phyloP scores from a whole-genome alignment of 352 stramenopile species.

The Thraustochytrium sp. region DNA sequence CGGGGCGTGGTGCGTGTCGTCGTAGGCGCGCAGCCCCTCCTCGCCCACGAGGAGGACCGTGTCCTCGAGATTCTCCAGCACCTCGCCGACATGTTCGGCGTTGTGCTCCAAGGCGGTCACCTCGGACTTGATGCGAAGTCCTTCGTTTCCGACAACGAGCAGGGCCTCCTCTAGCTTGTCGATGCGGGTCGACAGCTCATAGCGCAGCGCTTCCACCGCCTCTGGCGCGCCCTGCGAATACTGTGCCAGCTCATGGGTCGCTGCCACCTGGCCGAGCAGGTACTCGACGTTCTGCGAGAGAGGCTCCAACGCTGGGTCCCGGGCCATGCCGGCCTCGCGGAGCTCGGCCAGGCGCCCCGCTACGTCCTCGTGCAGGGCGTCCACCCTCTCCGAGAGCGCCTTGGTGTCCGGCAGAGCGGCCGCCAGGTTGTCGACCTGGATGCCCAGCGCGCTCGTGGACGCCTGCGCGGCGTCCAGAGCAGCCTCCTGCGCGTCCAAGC shows the following conservation, averaged over 20 bases:
- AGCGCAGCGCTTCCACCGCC: background rate
- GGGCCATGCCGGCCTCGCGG: no score
- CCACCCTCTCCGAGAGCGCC: background rate
- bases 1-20: background rate
- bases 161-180: background rate
- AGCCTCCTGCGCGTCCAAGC: background rate
- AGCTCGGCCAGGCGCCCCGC: no score
- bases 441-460: background rate
- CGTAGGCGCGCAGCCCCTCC: background rate
- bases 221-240: background rate
- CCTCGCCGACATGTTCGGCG: background rate
- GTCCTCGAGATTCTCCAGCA: background rate
- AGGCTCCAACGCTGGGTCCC: no score
- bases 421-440: slow-evolving; percentile 6
- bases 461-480: background rate
- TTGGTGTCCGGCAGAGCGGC: background rate
- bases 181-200: background rate
- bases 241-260: background rate
- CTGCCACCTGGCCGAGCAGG: no score
- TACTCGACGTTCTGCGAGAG: no score
- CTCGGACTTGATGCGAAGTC: background rate
- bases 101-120: background rate
- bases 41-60: background rate
- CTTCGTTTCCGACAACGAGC: background rate
- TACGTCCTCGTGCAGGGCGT: background rate